Evolutionary conservation across 1,284 basidiomycete genomes (phyloP).

Genomic region (Cutaneotrichosporon sp.): DNA sequence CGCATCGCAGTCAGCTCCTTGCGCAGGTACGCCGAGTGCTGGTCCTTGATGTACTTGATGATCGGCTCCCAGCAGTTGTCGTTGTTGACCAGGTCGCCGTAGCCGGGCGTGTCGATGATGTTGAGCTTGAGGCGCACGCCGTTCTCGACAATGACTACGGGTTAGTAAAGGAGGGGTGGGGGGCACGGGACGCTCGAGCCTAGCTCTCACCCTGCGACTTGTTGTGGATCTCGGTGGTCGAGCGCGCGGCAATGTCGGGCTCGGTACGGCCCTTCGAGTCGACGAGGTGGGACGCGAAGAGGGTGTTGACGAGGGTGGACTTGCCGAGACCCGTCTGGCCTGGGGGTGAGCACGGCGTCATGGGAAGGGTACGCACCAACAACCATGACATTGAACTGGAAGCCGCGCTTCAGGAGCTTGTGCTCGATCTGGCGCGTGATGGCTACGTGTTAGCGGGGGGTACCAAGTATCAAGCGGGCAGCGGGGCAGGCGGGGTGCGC

Average conservation of each 20-base stretch:
- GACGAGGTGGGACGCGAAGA: conserved; percentile 95
- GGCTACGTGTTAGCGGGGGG: conserved; percentile 42
- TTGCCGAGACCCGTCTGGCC: conserved; percentile 98
- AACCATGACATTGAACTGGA: conserved; percentile 97
- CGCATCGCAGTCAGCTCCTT: conserved; percentile 99
- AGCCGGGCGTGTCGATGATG: conserved; percentile 98
- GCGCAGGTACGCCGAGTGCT: conserved; percentile 96
- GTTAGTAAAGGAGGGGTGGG: conserved; percentile 1
- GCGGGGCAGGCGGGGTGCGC: too few relatives aligned
- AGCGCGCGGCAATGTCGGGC: conserved; percentile 77
- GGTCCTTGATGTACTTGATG: conserved; percentile 87
- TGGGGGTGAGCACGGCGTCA: conserved; percentile 47
- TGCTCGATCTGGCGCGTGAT: conserved; percentile 98
- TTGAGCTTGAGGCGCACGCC: conserved; percentile 91
- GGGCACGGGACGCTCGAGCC: neutral
- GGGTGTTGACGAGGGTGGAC: conserved; percentile 97
- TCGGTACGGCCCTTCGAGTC: conserved; percentile 93
- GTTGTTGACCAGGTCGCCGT: conserved; percentile 98
- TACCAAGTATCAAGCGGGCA: neutral
- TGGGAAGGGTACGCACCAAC: conserved; percentile 77
- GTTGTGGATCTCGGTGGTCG: conserved; percentile 96
- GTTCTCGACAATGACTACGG: conserved; percentile 86
- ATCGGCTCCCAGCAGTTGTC: conserved; percentile 99
- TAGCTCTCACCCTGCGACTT: conserved; percentile 75
- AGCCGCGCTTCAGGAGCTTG: conserved; percentile 97